These are phyloP conservation scores for Coemansia sp. DNA, from an alignment of 192 early-diverging fungal species.

Conservation along the genomic window DNA sequence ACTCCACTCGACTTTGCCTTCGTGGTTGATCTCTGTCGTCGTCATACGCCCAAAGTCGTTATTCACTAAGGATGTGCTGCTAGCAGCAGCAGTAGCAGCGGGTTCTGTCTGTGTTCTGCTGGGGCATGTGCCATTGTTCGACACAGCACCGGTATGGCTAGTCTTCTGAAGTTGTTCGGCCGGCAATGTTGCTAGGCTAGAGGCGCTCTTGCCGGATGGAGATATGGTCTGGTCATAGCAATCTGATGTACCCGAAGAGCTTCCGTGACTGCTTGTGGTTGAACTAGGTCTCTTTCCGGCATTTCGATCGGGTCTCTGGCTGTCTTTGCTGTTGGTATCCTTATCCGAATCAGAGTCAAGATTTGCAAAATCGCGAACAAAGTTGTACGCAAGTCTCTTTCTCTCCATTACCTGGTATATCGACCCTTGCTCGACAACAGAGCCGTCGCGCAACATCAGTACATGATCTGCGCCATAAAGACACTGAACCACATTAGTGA, in stretches of 20 bases:
- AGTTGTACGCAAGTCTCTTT: constrained; percentile 52
- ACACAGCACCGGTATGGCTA: no score
- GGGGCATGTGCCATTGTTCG: no score
- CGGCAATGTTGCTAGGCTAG: no score
- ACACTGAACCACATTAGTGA: constrained; percentile 61
- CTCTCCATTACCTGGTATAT: constrained; percentile 53
- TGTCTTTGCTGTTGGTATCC: neutral
- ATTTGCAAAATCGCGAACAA: constrained; percentile 42
- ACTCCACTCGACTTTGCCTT: constrained; percentile 77
- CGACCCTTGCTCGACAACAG: constrained; percentile 54
- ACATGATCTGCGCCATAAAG: constrained; percentile 54
- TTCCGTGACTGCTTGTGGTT: no score
- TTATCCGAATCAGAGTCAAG: neutral
- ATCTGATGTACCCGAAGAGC: no score
- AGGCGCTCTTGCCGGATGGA: no score
- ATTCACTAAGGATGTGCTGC: no score
- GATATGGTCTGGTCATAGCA: no score
- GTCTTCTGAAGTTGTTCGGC: no score
- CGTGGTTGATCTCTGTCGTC: constrained; percentile 75
- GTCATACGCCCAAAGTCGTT: constrained; percentile 56
- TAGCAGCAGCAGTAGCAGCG: neutral
- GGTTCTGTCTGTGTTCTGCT: no score
- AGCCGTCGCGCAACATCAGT: constrained; percentile 56
- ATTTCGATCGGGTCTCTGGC: no score
- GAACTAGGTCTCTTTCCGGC: no score